phyloP scores from a whole-genome alignment of 2,329 filamentous ascomycete genomes.

The Chalara sp. region DNA sequence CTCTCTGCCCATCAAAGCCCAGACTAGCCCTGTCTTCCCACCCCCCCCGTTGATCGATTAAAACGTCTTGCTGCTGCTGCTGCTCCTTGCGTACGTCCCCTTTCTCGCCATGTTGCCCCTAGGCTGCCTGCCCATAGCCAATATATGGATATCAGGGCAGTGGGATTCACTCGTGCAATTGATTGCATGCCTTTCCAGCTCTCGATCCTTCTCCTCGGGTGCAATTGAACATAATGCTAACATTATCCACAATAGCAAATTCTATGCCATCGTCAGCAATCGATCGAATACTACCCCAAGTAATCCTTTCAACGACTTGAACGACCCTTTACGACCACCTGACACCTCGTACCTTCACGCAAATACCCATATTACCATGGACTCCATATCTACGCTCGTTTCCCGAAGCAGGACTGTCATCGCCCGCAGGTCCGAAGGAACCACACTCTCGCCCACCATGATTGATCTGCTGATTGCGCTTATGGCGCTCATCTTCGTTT shows the following conservation, averaged over 20 bases:
- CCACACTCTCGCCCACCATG: slow-evolving; percentile 50
- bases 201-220: background rate
- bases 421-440: slow-evolving; percentile 40
- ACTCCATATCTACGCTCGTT: slow-evolving; percentile 21
- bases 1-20: slow-evolving; percentile 9
- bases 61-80: background rate
- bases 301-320: background rate
- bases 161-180: background rate
- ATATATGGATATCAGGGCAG: too few relatives aligned
- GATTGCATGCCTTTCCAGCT: background rate
- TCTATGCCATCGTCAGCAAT: background rate
- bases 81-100: slow-evolving; percentile 13
- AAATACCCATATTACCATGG: slow-evolving; percentile 9
- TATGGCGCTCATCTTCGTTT: slow-evolving; percentile 69
- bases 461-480: slow-evolving; percentile 75
- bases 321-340: background rate
- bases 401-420: slow-evolving; percentile 34
- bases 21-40: too few relatives aligned
- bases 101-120: background rate
- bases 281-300: background rate
- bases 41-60: too few relatives aligned
- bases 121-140: too few relatives aligned
- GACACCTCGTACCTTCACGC: background rate
- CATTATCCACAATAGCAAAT: background rate
- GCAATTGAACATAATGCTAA: background rate